Base-by-base conservation (phyloP, 2,329 filamentous ascomycete species). In the Escovopsis weberi region DNA sequence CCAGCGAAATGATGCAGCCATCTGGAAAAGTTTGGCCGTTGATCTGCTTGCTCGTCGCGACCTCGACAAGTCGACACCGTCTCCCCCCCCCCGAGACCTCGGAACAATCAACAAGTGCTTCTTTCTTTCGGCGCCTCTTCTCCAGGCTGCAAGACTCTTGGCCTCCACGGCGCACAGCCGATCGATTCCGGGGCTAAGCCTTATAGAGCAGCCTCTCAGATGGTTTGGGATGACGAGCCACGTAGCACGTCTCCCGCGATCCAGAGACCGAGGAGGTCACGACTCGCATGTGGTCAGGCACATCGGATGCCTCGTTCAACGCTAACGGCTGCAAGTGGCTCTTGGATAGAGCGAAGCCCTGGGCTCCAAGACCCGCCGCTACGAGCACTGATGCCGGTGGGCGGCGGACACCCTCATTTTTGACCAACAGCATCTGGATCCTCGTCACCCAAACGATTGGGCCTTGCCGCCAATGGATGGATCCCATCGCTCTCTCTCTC, bases 211-310 rank as follows among this genome's bases (percentile, higher is more conserved):
- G 48, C 44, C 44, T 51, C 48, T 47, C 49, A 51, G 52, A 47
- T 49, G 51, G 51, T 49, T 47, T 37, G 50, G 50, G 11, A 49
- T 57, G 47, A 48, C 53, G 53, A 55, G 58, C 58, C 58, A 60
- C 57, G 57, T 59, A 59, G 58, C 57, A 59, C 50, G 45, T 44
- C 48, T 52, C 44, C 48, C 51, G 51, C 48, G 48, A 52, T 52
- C 47, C 50, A 54, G 53, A 51, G 53, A 51, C 51, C 53, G 53
- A 50, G 37, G 45, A 50, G 40, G 45, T 41, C 38, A 35, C 40
- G 30, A 30, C 41, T 33, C 40, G 43, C 41, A 47, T 43, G 34
- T 42, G 12, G 36, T 38, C 40, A 47, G 37, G 41, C 42, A 42
- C 41, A 36, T 37, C 49, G 45, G 48, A 45, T 47, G 41, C 39